A percentile compares a stretch with the other conserved stretches of the same genome.
phyloP scores from a whole-genome alignment of 495 filamentous ascomycete species.

The Patellaria atrata region DNA sequence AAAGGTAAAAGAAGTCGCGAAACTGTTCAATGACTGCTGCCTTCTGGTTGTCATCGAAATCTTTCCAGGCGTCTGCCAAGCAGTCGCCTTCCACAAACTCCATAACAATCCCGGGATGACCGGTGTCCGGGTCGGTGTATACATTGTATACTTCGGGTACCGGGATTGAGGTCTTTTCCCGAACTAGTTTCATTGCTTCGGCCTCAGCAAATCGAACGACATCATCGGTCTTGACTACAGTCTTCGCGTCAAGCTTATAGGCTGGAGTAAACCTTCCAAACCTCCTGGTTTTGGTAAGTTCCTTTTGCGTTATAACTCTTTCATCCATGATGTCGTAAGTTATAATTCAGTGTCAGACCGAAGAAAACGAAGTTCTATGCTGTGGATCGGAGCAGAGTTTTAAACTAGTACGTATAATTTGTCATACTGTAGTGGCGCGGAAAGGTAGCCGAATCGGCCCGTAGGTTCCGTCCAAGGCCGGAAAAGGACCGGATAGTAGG shows the following conservation, averaged over 20 bases:
- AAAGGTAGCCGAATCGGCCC: no score
- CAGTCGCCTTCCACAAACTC: constrained; percentile 11
- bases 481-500: no score
- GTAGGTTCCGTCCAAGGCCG: no score
- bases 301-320: constrained; percentile 7
- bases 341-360: no score
- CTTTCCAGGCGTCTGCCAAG: constrained; percentile 10
- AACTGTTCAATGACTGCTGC: constrained; percentile 10
- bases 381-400: no score
- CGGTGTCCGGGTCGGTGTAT: constrained; percentile 10
- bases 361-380: no score
- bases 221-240: constrained; percentile 12
- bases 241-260: constrained; percentile 11
- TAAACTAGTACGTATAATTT: no score
- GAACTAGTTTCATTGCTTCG: constrained; percentile 11
- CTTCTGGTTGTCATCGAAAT: constrained; percentile 8
- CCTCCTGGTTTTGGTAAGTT: constrained; percentile 9
- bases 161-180: constrained; percentile 10
- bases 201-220: constrained; percentile 11
- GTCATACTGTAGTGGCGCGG: no score
- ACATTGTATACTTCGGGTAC: constrained; percentile 12
- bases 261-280: constrained; percentile 12
- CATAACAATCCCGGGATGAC: constrained; percentile 11
- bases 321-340: no score
- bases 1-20: constrained; percentile 8